Percentiles rank a stretch among this genome's conserved stretches.
Conservation (phyloP, 2,329 filamentous ascomycete genomes). For the Ceratocystis diversiconidia region DNA sequence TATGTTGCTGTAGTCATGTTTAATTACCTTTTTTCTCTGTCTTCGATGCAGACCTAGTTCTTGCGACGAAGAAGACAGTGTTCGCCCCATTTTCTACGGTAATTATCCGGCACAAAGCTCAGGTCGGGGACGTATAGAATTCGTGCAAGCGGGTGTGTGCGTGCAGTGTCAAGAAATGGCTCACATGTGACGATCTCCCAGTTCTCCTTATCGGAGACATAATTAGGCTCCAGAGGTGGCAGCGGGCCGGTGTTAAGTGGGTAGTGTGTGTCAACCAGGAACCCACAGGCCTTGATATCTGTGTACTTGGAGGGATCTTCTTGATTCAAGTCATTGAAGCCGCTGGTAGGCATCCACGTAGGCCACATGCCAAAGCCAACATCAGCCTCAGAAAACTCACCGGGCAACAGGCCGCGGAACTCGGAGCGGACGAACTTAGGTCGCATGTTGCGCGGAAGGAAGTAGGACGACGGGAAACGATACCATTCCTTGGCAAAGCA, state of each 20-base stretch:
- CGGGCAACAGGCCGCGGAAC: constrained; percentile 76
- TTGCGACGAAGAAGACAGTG: constrained; percentile 69
- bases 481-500: constrained; percentile 98
- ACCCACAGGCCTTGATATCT: constrained; percentile 60
- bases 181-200: constrained; percentile 70
- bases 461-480: constrained; percentile 86
- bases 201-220: constrained; percentile 53
- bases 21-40: not conserved
- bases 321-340: constrained; percentile 84
- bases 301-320: constrained; percentile 82
- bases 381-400: constrained; percentile 68
- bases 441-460: constrained; percentile 67
- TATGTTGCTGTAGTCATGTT: no score
- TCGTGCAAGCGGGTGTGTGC: constrained; percentile 59
- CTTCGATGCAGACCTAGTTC: constrained; percentile 18
- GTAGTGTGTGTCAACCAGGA: constrained; percentile 78
- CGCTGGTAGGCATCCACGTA: constrained; percentile 64
- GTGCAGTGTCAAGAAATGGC: constrained; percentile 65
- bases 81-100: constrained; percentile 65
- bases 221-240: constrained; percentile 53
- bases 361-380: constrained; percentile 58
- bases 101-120: constrained; percentile 51
- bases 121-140: constrained; percentile 70
- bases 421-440: constrained; percentile 86
- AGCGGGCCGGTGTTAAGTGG: constrained; percentile 34